Conservation (phyloP, 2,329 filamentous ascomycete genomes). For the Neopestalotiopsis sp. region DNA sequence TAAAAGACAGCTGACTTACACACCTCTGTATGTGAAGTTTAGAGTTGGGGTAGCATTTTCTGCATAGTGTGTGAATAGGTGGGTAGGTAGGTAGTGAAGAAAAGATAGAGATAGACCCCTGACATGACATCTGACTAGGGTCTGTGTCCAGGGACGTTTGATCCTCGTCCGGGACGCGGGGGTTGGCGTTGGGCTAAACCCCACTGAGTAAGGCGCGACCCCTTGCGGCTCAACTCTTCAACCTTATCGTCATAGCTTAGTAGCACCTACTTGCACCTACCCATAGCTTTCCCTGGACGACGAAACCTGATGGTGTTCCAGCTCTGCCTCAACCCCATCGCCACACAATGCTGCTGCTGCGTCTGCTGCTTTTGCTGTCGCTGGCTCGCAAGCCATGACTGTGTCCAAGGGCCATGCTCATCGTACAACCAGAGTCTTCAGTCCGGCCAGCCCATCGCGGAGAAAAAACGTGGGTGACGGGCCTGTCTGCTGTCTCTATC, state of each 20-base stretch:
- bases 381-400: neutral
- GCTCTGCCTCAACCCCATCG: conserved; percentile 48
- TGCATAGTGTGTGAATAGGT: neutral
- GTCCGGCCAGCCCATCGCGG: too few relatives aligned
- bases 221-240: conserved; percentile 27
- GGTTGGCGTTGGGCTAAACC: conserved; percentile 25
- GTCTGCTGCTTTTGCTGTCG: neutral
- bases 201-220: conserved; percentile 18
- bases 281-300: conserved; percentile 27
- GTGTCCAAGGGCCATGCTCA: conserved; percentile 5
- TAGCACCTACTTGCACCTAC: conserved; percentile 9
- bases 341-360: conserved; percentile 28
- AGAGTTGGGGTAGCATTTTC: neutral
- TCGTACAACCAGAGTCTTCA: neutral
- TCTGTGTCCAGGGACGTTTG: conserved; percentile 28
- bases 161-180: conserved; percentile 27
- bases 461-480: too few relatives aligned
- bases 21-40: neutral
- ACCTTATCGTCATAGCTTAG: conserved; percentile 32
- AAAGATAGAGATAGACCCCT: neutral
- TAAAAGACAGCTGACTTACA: neutral
- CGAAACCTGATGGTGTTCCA: conserved; percentile 54
- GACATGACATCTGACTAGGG: conserved; percentile 21
- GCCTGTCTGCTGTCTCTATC: too few relatives aligned
- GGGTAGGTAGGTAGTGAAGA: neutral